phyloP scores from a whole-genome alignment of 768 basidiomycete genomes.

The Boletus sensibilis region DNA sequence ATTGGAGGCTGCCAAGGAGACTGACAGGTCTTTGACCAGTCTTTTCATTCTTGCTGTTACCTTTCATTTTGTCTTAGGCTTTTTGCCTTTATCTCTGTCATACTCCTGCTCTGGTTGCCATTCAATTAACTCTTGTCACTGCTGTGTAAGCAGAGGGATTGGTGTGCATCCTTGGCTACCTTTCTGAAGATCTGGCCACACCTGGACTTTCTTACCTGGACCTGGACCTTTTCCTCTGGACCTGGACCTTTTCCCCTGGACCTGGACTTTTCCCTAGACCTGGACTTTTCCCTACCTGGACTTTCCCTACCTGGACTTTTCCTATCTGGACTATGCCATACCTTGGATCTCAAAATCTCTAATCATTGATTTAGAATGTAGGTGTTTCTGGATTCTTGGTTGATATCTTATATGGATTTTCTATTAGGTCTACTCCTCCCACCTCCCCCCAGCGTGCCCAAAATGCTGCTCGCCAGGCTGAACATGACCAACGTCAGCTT shows the following conservation, averaged over 20 bases:
- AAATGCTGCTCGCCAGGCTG: neutral
- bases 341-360: too few species aligned
- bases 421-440: too few species aligned
- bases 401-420: too few species aligned
- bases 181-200: constrained; percentile 1
- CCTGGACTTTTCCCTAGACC: neutral
- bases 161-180: neutral
- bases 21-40: neutral
- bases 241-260: neutral
- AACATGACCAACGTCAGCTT: neutral
- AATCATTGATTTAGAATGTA: neutral
- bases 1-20: neutral
- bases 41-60: neutral
- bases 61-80: neutral
- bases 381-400: too few species aligned
- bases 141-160: neutral
- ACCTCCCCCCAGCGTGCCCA: too few species aligned
- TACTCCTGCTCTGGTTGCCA: neutral
- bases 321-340: too few species aligned
- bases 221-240: neutral
- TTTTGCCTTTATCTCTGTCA: constrained; percentile 6
- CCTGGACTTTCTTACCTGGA: too few species aligned
- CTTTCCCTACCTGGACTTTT: too few species aligned
- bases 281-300: too few species aligned
- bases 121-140: neutral